phyloP scores from a whole-genome alignment of 2,329 filamentous ascomycete genomes.

The Fusarium coicis region DNA sequence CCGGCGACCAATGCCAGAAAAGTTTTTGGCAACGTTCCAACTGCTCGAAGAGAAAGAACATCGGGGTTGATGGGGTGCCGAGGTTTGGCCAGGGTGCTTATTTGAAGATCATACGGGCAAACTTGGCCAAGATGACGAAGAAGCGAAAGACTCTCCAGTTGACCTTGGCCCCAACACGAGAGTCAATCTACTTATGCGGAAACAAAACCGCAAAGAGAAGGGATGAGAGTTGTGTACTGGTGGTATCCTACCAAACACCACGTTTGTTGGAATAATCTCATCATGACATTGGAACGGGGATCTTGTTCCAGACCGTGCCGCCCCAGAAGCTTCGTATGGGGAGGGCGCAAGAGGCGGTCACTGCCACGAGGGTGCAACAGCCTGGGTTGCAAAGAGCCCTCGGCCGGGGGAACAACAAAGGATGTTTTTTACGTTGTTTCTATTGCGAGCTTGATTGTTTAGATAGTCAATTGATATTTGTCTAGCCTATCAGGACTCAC shows the following conservation, averaged over 20 bases:
- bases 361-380: neutral
- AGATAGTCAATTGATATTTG: constrained; percentile 41
- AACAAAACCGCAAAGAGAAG: neutral
- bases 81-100: constrained; percentile 24
- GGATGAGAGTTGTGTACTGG: neutral
- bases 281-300: neutral
- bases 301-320: neutral
- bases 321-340: constrained; percentile 1
- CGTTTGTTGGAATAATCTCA: constrained; percentile 7
- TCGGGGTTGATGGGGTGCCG: constrained; percentile 2
- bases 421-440: constrained; percentile 22
- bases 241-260: neutral
- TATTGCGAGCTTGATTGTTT: constrained; percentile 17
- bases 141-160: neutral
- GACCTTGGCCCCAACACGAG: neutral
- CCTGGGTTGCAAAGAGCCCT: neutral
- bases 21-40: constrained; percentile 3
- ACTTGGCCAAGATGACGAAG: neutral
- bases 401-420: constrained; percentile 5
- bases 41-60: constrained; percentile 1
- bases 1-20: neutral
- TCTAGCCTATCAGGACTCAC: constrained; percentile 46
- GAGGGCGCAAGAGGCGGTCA: neutral
- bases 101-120: constrained; percentile 6
- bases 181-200: neutral